A percentile compares a stretch with the other conserved stretches of the same genome.
Conservation (phyloP, 148 eudicot species). For the Linanthus parryae region DNA sequence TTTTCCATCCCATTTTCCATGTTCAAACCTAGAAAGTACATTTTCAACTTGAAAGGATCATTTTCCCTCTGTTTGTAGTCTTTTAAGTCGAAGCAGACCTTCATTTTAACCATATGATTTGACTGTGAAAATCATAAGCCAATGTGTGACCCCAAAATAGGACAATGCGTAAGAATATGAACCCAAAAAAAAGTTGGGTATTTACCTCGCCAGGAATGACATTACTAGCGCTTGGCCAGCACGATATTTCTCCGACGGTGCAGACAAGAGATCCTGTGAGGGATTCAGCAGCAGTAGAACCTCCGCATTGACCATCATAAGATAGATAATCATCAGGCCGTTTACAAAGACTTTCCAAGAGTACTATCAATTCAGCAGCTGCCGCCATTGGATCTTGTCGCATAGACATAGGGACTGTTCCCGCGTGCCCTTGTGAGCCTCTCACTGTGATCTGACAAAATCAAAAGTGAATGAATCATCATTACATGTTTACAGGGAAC, state of each 20-base stretch:
- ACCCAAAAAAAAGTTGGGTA: not conserved
- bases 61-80: too few species aligned
- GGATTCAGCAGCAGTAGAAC: slow-evolving; percentile 38
- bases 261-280: slow-evolving; percentile 92
- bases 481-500: too few species aligned
- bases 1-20: too few species aligned
- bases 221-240: slow-evolving; percentile 99
- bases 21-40: too few species aligned
- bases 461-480: too few species aligned
- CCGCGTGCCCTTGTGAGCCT: slow-evolving; percentile 98
- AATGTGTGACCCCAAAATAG: too few species aligned
- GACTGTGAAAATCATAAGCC: too few species aligned
- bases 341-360: slow-evolving; percentile 74
- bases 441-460: slow-evolving; percentile 93
- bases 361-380: slow-evolving; percentile 83
- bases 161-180: too few species aligned
- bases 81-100: too few species aligned
- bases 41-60: too few species aligned
- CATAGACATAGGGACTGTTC: slow-evolving; percentile 98
- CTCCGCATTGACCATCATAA: slow-evolving; percentile 60
- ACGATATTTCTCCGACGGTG: slow-evolving; percentile 93
- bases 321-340: slow-evolving; percentile 61
- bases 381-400: slow-evolving; percentile 97
- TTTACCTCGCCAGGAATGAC: slow-evolving; percentile 98
- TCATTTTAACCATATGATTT: too few species aligned